Percentiles rank a stretch among this genome's conserved stretches.
Evolutionary conservation across 495 filamentous ascomycete species (phyloP).

Genomic region (Neohortaea acidophila): DNA sequence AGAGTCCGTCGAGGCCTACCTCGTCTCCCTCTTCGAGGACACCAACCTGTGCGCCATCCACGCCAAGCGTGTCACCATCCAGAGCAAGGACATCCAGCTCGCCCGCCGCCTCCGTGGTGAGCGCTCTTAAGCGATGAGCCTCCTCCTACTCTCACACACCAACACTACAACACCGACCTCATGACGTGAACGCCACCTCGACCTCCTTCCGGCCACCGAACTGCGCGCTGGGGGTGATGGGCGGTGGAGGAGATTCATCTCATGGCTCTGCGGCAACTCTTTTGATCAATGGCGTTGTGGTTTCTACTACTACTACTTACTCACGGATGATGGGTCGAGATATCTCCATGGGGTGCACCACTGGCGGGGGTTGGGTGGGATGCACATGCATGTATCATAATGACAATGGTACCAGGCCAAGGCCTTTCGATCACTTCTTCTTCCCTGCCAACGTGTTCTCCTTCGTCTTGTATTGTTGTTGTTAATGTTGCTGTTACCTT

Average conservation of each 20-base stretch:
- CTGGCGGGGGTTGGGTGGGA: constrained; percentile 2
- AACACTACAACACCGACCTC: constrained; percentile 11
- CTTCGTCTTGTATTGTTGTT: background rate
- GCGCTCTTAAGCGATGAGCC: constrained; percentile 18
- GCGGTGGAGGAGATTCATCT: constrained; percentile 11
- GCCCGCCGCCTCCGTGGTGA: constrained; percentile 24
- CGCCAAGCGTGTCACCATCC: constrained; percentile 75
- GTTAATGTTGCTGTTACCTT: constrained; percentile 3
- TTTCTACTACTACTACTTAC: too few species aligned
- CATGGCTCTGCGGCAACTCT: constrained; percentile 1
- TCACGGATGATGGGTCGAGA: constrained; percentile 14
- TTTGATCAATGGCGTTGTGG: constrained; percentile 13
- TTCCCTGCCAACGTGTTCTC: background rate
- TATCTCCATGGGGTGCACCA: constrained; percentile 13
- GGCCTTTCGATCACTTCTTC: constrained; percentile 1
- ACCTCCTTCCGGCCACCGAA: constrained; percentile 13
- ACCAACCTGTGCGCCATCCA: constrained; percentile 99
- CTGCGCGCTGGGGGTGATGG: constrained; percentile 13
- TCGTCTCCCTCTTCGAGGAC: constrained; percentile 99
- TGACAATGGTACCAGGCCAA: constrained; percentile 16
- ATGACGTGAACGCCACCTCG: constrained; percentile 14
- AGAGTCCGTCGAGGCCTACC: constrained; percentile 99
- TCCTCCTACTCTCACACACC: constrained; percentile 5
- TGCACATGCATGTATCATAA: constrained; percentile 20
- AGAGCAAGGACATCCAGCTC: constrained; percentile 26